Evolutionary conservation across 805 yeast species (phyloP), one percentile per base, ranked within the genome.

Genomic region (Barnettozyma pratensis): DNA sequence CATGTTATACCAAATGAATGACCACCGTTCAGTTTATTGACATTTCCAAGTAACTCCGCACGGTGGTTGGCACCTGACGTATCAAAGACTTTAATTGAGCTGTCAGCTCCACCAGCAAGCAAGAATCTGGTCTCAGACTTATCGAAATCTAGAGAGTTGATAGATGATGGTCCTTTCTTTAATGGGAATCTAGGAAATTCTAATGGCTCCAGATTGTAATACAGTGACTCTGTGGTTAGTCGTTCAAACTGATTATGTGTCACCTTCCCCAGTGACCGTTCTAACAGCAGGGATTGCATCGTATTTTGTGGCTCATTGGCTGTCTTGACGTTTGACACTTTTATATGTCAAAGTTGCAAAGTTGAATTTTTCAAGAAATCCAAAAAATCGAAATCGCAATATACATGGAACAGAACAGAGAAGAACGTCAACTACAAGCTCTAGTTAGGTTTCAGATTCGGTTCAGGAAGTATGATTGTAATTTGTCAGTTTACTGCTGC

Each of bases 1-100:
- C 78, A 67, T 0, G 96, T 85, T 0, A 91, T 73, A 0, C 96
- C 96, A 62, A 74, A 88, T 19, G 68, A 63, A 60, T 91, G 97
- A 0, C 74, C 78, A 31, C 50, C 60, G n/a, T 54, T 57, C 8
- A 46, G 40, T 7, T 66, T 61, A 27, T 69, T 61, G 26, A 58
- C 10, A 9, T 51, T 55, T 5, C 55, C 54, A 5, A 59, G 26
- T 7, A 49, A 28, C 10, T 43, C 37, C 12, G 36, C 26, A 7
- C 39, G 37, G 37, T 28, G 34, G 4, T 26, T 27, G 1, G 53
- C 53, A 10, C 27, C 45, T 30, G 26, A 35, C 0, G 44, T 19
- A 51, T 83, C 86, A 90, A 92, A 87, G 29, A 87, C 51, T 47
- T 78, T 79, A 11, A 87, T 70, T 3, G 81, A 71, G 1, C 87